Evolutionary conservation across 306 rosid genomes (phyloP).

Genomic region (Hylodesmum podocarpum): DNA sequence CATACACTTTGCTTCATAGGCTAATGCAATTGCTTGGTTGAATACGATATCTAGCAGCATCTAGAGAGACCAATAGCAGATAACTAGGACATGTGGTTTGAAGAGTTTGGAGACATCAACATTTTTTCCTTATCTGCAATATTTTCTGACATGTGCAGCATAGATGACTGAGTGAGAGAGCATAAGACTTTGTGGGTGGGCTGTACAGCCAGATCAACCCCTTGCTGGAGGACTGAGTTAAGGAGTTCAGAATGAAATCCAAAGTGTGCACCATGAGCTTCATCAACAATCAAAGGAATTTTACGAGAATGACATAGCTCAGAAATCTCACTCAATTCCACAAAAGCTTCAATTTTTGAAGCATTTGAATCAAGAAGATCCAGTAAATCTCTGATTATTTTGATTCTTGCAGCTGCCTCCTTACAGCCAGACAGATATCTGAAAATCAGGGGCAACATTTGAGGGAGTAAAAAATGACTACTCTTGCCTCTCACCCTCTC

Average conservation of each 20-base stretch:
- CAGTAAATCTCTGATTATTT: slow-evolving; percentile 77
- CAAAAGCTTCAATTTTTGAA: slow-evolving; percentile 93
- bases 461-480: slow-evolving; percentile 86
- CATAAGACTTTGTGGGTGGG: slow-evolving; percentile 29
- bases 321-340: slow-evolving; percentile 74
- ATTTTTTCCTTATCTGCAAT: slow-evolving; percentile 61
- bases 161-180: slow-evolving; percentile 59
- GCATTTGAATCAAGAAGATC: slow-evolving; percentile 96
- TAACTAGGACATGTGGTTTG: slow-evolving; percentile 91
- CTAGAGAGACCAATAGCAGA: slow-evolving; percentile 84
- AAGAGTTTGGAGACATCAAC: slow-evolving; percentile 78
- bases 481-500: slow-evolving; percentile 77
- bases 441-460: slow-evolving; percentile 80
- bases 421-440: slow-evolving; percentile 77
- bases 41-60: slow-evolving; percentile 75
- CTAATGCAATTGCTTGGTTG: slow-evolving; percentile 54
- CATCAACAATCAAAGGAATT: slow-evolving; percentile 86
- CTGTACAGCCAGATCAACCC: slow-evolving; percentile 43
- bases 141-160: slow-evolving; percentile 76
- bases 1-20: slow-evolving; percentile 45
- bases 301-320: slow-evolving; percentile 66
- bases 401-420: slow-evolving; percentile 62
- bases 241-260: slow-evolving; percentile 64
- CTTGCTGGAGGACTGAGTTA: background rate
- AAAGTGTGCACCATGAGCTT: slow-evolving; percentile 93